Conservation (phyloP, 169 alveolate genomes). For the Cryptosporidium muris region DNA sequence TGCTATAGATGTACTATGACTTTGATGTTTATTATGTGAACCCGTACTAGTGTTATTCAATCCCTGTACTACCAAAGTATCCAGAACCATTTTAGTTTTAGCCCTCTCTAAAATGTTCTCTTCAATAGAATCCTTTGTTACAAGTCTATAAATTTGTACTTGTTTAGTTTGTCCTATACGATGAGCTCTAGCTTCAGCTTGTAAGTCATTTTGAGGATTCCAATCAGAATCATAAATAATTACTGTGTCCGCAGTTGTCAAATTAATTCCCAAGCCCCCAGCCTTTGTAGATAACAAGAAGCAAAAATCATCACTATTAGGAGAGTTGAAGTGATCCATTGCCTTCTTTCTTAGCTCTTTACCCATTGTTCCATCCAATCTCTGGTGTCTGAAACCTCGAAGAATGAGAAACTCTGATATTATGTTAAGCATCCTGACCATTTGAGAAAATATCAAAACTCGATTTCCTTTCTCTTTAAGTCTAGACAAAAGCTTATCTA, state of each 20-base stretch:
- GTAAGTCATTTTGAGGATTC: conserved; percentile 98
- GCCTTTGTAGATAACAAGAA: conserved; percentile 98
- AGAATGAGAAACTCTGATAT: conserved; percentile 93
- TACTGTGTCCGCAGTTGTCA: conserved; percentile 95
- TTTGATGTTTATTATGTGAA: conserved; percentile 73
- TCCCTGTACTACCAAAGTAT: conserved; percentile 94
- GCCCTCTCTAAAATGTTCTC: conserved; percentile 97
- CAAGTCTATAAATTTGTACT: conserved; percentile 94
- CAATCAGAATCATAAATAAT: conserved; percentile 96
- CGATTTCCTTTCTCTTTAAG: conserved; percentile 91
- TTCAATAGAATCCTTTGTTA: conserved; percentile 96
- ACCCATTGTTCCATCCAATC: conserved; percentile 98
- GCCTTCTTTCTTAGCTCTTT: conserved; percentile 94
- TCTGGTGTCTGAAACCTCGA: conserved; percentile 94
- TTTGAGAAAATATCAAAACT: conserved; percentile 95
- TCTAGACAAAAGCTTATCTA: conserved; percentile 91
- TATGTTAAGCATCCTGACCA: conserved; percentile 96
- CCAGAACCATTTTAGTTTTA: conserved; percentile 96
- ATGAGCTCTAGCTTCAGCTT: conserved; percentile 99
- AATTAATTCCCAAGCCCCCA: conserved; percentile 95
- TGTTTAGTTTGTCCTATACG: conserved; percentile 96
- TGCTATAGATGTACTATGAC: conserved; percentile 55
- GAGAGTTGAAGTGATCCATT: conserved; percentile 94
- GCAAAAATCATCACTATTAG: conserved; percentile 91
- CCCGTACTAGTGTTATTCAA: conserved; percentile 80